Evolutionary conservation across 2,329 filamentous ascomycete species (phyloP).

Genomic region (Fusarium floridanum): DNA sequence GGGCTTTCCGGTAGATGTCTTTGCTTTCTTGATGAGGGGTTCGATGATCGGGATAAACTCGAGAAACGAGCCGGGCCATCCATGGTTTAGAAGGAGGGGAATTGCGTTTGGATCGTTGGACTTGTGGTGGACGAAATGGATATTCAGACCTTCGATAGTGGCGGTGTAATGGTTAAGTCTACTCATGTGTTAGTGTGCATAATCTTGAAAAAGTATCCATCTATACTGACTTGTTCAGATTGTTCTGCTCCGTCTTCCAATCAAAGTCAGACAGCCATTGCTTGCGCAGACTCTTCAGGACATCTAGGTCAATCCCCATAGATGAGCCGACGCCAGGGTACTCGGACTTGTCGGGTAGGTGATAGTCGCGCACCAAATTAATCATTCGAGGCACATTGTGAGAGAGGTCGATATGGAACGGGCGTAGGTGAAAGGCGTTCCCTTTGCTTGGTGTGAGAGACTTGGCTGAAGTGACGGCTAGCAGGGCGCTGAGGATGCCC

Average conservation of each 20-base stretch:
- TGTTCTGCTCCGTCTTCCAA: background rate
- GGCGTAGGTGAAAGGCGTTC: background rate
- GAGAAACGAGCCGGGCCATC: too few species aligned
- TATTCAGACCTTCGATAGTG: background rate
- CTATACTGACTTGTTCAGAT: background rate
- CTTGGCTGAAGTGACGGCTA: background rate
- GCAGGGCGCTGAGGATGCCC: background rate
- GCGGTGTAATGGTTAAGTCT: background rate
- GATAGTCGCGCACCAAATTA: background rate
- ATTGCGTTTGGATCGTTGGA: too few species aligned
- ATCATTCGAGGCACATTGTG: background rate
- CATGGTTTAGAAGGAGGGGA: too few species aligned
- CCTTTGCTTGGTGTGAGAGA: background rate
- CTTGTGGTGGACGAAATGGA: background rate
- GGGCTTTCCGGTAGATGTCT: too few species aligned
- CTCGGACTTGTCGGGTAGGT: background rate
- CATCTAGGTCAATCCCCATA: background rate
- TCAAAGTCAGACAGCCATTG: background rate
- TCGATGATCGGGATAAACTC: too few species aligned
- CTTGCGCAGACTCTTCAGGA: background rate
- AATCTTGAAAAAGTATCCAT: background rate
- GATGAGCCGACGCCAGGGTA: background rate
- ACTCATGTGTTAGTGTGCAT: background rate
- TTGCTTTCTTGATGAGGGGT: too few species aligned
- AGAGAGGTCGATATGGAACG: background rate